These are phyloP conservation scores for Cicer bijugum DNA, from an alignment of 306 rosid species.

Conservation along the genomic window DNA sequence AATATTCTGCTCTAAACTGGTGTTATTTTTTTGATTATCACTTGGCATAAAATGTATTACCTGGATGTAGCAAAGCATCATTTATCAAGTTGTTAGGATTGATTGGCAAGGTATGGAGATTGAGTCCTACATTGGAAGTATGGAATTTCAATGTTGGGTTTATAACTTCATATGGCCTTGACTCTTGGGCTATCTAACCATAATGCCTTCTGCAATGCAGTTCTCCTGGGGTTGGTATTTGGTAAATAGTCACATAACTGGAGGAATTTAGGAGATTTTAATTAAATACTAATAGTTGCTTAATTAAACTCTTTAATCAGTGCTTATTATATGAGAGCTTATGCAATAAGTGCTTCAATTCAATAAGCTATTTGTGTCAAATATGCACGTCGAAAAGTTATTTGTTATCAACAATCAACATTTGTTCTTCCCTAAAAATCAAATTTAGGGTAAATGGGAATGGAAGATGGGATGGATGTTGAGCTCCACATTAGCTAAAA, in stretches of 20 bases:
- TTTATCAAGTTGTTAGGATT: neutral
- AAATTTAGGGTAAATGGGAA: neutral
- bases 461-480: neutral
- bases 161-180: neutral
- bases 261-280: neutral
- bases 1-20: conserved; percentile 4
- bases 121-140: neutral
- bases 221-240: neutral
- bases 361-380: neutral
- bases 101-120: neutral
- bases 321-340: neutral
- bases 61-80: neutral
- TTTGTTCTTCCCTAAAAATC: too few species aligned
- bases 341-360: neutral
- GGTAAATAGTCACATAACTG: neutral
- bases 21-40: neutral
- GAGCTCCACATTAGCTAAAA: neutral
- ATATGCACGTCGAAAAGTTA: neutral
- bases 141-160: neutral
- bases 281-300: too few species aligned
- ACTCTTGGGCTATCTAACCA: neutral
- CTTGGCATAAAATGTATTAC: neutral
- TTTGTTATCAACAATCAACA: neutral
- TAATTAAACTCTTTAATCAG: neutral
- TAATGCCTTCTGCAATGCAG: neutral